These are phyloP conservation scores for Kregervanrija pseudodelftensis DNA, from an alignment of 805 yeast genomes.

Conservation along the genomic window DNA sequence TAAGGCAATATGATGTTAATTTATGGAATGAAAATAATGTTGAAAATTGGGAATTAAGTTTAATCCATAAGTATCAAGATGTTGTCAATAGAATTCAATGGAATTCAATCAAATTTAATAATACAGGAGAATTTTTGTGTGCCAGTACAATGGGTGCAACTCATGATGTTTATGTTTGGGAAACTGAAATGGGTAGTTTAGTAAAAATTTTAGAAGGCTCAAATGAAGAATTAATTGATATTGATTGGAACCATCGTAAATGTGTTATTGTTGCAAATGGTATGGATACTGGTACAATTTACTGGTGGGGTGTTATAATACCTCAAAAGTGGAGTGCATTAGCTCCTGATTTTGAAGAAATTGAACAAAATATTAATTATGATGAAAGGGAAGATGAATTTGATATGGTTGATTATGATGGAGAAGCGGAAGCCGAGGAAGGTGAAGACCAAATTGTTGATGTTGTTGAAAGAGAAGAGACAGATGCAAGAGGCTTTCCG, in stretches of 20 bases:
- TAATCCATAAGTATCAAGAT: slow-evolving; percentile 82
- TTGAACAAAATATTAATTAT: slow-evolving; percentile 85
- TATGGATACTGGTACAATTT: slow-evolving; percentile 73
- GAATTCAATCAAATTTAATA: slow-evolving; percentile 73
- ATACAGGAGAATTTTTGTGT: slow-evolving; percentile 74
- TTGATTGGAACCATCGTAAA: slow-evolving; percentile 75
- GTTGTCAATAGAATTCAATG: slow-evolving; percentile 83
- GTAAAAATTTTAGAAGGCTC: slow-evolving; percentile 85
- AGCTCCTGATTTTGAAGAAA: slow-evolving; percentile 94
- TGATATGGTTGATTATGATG: slow-evolving; percentile 65
- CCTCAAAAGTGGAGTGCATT: slow-evolving; percentile 95
- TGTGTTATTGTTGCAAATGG: slow-evolving; percentile 81
- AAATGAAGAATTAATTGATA: slow-evolving; percentile 77
- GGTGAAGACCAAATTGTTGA: slow-evolving; percentile 61
- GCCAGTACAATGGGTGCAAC: slow-evolving; percentile 86
- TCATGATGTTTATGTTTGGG: slow-evolving; percentile 91
- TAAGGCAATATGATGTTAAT: slow-evolving; percentile 44
- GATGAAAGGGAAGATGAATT: slow-evolving; percentile 88
- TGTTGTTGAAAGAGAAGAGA: slow-evolving; percentile 52
- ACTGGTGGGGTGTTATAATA: slow-evolving; percentile 71
- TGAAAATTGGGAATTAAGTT: slow-evolving; percentile 37
- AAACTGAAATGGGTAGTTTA: slow-evolving; percentile 78
- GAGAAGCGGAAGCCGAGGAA: slow-evolving; percentile 38
- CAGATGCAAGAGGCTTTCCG: slow-evolving; percentile 69
- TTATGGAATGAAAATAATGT: slow-evolving; percentile 27